A percentile compares a stretch with the other conserved stretches of the same genome.
phyloP scores from a whole-genome alignment of 768 basidiomycete species.

The Pluteus cervinus region DNA sequence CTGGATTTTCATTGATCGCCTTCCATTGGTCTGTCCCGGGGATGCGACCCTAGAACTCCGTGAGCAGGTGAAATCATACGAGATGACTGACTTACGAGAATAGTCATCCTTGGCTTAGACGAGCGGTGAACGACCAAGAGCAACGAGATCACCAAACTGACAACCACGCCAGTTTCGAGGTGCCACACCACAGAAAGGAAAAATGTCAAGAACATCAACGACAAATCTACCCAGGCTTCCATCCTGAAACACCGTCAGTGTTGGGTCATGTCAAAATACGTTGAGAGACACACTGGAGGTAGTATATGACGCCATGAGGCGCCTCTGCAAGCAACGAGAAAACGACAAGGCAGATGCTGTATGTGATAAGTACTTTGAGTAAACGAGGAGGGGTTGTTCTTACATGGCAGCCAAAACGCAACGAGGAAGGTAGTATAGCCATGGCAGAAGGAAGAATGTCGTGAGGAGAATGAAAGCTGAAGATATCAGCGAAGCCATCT shows the following conservation, averaged over 20 bases:
- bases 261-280: neutral
- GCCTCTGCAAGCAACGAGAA: slow-evolving; percentile 79
- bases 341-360: slow-evolving; percentile 79
- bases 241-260: slow-evolving; percentile 40
- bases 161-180: slow-evolving; percentile 89
- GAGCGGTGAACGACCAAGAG: slow-evolving; percentile 87
- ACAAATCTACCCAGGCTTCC: slow-evolving; percentile 88
- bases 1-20: slow-evolving; percentile 82
- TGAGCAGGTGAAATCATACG: neutral
- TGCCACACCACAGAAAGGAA: slow-evolving; percentile 82
- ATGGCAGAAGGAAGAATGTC: slow-evolving; percentile 86
- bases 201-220: slow-evolving; percentile 86
- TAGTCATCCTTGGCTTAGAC: slow-evolving; percentile 84
- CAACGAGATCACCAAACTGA: slow-evolving; percentile 82
- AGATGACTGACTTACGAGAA: slow-evolving; percentile 51
- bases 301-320: slow-evolving; percentile 82
- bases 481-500: slow-evolving; percentile 82
- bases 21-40: slow-evolving; percentile 90
- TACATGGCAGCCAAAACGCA: slow-evolving; percentile 86
- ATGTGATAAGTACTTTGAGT: neutral
- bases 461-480: slow-evolving; percentile 70
- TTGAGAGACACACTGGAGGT: slow-evolving; percentile 57
- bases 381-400: slow-evolving; percentile 19
- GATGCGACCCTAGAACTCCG: slow-evolving; percentile 59
- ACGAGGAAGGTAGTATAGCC: slow-evolving; percentile 83